A percentile compares a stretch with the other conserved stretches of the same genome.
phyloP scores from a whole-genome alignment of 768 basidiomycete genomes.

The Lactarius hatsudake region DNA sequence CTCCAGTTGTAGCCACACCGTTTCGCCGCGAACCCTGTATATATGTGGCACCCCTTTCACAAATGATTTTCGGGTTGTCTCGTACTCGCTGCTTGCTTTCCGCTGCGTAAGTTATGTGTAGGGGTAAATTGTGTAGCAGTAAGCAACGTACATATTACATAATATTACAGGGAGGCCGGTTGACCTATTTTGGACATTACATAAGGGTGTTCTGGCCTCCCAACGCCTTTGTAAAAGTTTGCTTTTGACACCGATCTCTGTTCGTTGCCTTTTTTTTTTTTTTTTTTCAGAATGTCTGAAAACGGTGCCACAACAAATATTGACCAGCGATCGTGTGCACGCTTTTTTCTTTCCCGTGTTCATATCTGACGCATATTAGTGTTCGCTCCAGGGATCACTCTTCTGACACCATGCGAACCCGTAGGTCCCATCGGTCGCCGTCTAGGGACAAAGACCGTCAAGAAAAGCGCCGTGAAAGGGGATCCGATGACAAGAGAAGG shows the following conservation, averaged over 20 bases:
- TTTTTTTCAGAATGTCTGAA: conserved; percentile 22
- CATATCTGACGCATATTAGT: conserved; percentile 17
- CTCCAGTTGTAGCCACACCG: too few species aligned
- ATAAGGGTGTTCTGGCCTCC: conserved; percentile 13
- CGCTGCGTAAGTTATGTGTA: too few species aligned
- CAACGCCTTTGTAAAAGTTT: not conserved
- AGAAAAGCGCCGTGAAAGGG: conserved; percentile 53
- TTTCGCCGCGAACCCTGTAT: too few species aligned
- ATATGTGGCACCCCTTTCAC: too few species aligned
- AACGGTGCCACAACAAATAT: conserved; percentile 19
- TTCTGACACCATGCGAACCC: conserved; percentile 71
- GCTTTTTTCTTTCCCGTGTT: not conserved
- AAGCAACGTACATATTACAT: conserved; percentile 1
- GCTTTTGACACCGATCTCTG: conserved; percentile 15
- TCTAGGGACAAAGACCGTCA: conserved; percentile 62
- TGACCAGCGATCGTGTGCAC: conserved; percentile 28
- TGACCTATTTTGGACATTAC: conserved; percentile 6
- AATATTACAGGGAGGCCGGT: not conserved
- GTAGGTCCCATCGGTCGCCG: conserved; percentile 66
- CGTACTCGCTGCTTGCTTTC: too few species aligned
- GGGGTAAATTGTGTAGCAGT: too few species aligned
- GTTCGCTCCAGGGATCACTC: conserved; percentile 66
- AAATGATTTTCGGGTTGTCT: too few species aligned
- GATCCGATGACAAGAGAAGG: conserved; percentile 54
- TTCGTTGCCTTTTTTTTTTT: not conserved